These are phyloP conservation scores for Trametes meyenii DNA, from an alignment of 768 basidiomycete species.

Conservation along the genomic window DNA sequence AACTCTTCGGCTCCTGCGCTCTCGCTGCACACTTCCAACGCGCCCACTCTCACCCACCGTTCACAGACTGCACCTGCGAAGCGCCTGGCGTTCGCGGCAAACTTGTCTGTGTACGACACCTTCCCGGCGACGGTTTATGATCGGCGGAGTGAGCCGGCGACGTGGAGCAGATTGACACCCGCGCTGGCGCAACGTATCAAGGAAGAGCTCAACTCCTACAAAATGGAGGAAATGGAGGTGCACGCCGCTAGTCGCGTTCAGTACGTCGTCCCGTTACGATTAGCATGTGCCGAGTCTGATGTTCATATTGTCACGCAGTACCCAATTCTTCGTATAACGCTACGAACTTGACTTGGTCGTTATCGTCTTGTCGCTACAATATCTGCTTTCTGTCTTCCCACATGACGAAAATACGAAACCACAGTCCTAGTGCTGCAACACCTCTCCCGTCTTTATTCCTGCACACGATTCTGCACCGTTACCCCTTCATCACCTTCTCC, in stretches of 20 bases:
- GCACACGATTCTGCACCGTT: constrained; percentile 12
- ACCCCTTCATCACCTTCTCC: constrained; percentile 8
- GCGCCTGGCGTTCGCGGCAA: constrained; percentile 85
- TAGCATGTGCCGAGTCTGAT: constrained; percentile 12
- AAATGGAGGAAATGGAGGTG: constrained; percentile 99
- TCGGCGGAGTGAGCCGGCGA: constrained; percentile 92
- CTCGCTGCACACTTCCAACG: constrained; percentile 49
- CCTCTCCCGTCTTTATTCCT: constrained; percentile 15
- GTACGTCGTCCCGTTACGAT: constrained; percentile 50
- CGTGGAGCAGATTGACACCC: constrained; percentile 95
- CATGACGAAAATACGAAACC: constrained; percentile 28
- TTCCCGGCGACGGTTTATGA: constrained; percentile 92
- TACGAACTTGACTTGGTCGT: constrained; percentile 27
- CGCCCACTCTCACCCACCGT: constrained; percentile 66
- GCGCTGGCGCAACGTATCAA: constrained; percentile 95
- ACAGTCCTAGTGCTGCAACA: constrained; percentile 20
- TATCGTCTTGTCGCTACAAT: constrained; percentile 32
- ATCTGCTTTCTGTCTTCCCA: constrained; percentile 22
- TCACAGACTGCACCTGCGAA: constrained; percentile 71
- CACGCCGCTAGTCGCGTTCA: constrained; percentile 91
- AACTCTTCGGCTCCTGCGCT: constrained; percentile 91
- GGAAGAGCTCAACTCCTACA: constrained; percentile 97
- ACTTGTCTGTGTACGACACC: constrained; percentile 95
- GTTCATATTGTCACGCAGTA: constrained; percentile 46
- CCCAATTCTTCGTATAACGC: constrained; percentile 84